Percentiles rank a stretch among this genome's conserved stretches.
These are phyloP conservation scores for Hyaloscypha variabilis DNA, from an alignment of 495 filamentous ascomycete genomes.

Conservation along the genomic window DNA sequence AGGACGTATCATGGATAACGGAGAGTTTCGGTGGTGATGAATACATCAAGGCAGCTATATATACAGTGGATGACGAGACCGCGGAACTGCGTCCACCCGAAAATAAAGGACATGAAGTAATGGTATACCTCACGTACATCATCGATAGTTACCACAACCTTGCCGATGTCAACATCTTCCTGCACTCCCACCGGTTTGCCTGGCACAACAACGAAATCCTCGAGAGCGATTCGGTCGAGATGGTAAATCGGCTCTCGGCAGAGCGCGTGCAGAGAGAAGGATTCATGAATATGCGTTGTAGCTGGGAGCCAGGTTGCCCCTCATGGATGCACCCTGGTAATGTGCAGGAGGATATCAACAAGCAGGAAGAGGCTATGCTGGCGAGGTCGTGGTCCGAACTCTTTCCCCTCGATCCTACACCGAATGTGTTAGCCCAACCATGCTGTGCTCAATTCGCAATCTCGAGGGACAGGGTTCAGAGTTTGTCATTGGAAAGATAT, in stretches of 20 bases:
- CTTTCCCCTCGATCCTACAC: conserved; percentile 39
- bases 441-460: conserved; percentile 74
- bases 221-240: conserved; percentile 38
- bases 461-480: conserved; percentile 54
- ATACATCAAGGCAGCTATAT: conserved; percentile 36
- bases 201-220: conserved; percentile 66
- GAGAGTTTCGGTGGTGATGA: conserved; percentile 33
- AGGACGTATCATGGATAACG: conserved; percentile 60
- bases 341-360: neutral
- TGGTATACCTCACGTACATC: conserved; percentile 74
- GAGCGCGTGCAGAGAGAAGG: conserved; percentile 42
- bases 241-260: conserved; percentile 44
- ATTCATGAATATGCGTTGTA: conserved; percentile 47
- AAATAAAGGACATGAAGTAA: conserved; percentile 79
- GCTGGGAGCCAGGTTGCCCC: conserved; percentile 1
- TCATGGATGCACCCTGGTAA: neutral
- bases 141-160: conserved; percentile 72
- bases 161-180: conserved; percentile 69
- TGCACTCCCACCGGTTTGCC: conserved; percentile 65
- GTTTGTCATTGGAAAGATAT: conserved; percentile 61
- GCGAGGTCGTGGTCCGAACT: conserved; percentile 33
- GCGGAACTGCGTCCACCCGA: conserved; percentile 65
- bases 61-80: conserved; percentile 63
- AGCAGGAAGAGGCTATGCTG: conserved; percentile 62
- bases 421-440: conserved; percentile 6